Evolutionary conservation across 106 monocot species (phyloP).

Genomic region (Agapanthus africanus): DNA sequence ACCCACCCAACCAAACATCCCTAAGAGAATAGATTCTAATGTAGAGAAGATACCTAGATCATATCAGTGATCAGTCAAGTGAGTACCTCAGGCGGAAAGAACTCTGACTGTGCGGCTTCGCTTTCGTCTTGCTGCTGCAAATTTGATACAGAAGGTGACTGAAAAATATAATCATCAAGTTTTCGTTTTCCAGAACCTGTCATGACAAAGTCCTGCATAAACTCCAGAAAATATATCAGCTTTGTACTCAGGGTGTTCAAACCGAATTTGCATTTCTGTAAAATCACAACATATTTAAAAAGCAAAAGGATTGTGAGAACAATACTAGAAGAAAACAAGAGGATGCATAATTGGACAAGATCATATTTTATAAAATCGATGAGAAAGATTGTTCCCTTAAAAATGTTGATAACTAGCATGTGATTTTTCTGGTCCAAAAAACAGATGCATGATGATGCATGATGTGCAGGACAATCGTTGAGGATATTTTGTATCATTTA

Average conservation of each 20-base stretch:
- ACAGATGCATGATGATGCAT: background rate
- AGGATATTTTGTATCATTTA: too few relatives aligned
- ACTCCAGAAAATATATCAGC: slow-evolving; percentile 8
- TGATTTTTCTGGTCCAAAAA: background rate
- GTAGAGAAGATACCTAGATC: background rate
- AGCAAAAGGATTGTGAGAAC: background rate
- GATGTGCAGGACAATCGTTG: background rate
- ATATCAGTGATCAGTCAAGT: background rate
- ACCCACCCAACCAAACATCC: too few relatives aligned
- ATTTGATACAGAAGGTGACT: slow-evolving; percentile 44
- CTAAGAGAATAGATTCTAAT: background rate
- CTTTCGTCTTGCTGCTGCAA: slow-evolving; percentile 93
- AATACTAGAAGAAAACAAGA: background rate
- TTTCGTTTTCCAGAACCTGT: slow-evolving; percentile 74
- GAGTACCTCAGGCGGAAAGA: slow-evolving; percentile 37
- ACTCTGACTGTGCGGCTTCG: slow-evolving; percentile 48
- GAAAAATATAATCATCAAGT: slow-evolving; percentile 62
- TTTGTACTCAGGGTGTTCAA: background rate
- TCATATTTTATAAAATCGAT: background rate
- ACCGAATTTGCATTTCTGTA: background rate
- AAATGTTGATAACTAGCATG: background rate
- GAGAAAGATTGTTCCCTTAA: background rate
- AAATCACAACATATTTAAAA: background rate
- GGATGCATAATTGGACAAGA: background rate
- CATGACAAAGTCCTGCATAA: slow-evolving; percentile 71